Conservation (phyloP, 2,329 filamentous ascomycete species). For the Dactylella cylindrospora region DNA sequence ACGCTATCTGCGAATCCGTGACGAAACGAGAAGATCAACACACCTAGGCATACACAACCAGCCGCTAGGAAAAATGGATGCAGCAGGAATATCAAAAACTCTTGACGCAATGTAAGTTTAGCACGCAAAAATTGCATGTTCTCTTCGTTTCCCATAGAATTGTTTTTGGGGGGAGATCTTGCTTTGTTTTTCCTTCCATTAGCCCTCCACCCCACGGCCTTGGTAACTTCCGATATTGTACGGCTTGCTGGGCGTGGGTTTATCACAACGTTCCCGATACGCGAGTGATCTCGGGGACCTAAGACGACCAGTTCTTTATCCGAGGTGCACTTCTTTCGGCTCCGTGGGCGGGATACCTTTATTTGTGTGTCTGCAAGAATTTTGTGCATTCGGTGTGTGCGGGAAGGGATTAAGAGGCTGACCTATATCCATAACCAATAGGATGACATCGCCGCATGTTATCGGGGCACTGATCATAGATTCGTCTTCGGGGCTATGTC, state of each 20-base stretch:
- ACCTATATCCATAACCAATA: conserved; percentile 34
- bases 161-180: no score
- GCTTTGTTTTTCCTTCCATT: conserved; percentile 10
- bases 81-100: conserved; percentile 42
- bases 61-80: conserved; percentile 26
- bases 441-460: conserved; percentile 48
- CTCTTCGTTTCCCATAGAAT: no score
- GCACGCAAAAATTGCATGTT: conserved; percentile 3
- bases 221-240: neutral
- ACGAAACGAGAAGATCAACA: conserved; percentile 22
- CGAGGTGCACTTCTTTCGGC: no score
- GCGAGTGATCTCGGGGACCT: conserved; percentile 9
- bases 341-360: no score
- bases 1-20: neutral
- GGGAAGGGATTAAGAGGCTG: conserved; percentile 16
- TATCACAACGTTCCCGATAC: conserved; percentile 9
- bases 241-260: neutral
- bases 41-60: neutral
- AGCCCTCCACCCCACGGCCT: neutral
- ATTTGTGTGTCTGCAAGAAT: neutral
- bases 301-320: neutral
- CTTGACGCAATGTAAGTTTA: conserved; percentile 44
- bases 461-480: conserved; percentile 48
- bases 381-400: neutral
- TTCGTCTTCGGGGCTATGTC: conserved; percentile 46